Evolutionary conservation across 805 yeast species (phyloP).

Genomic region (Myxozyma monticola): DNA sequence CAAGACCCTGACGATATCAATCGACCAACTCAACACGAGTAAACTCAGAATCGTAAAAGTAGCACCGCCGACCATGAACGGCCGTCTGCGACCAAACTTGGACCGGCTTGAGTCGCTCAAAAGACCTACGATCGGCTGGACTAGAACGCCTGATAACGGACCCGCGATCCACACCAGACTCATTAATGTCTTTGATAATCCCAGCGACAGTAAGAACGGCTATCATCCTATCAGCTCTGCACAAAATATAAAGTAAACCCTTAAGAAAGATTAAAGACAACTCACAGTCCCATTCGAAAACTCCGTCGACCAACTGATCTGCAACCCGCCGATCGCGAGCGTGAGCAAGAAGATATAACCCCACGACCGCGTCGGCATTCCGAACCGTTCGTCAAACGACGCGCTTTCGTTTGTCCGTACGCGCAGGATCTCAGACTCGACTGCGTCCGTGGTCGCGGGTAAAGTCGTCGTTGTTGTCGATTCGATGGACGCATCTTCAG

Average conservation of each 20-base stretch:
- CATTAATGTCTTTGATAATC: slow-evolving; percentile 55
- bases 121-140: slow-evolving; percentile 64
- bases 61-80: slow-evolving; percentile 59
- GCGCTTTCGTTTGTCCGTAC: too few relatives aligned
- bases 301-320: slow-evolving; percentile 66
- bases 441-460: too few relatives aligned
- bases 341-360: slow-evolving; percentile 50
- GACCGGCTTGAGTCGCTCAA: slow-evolving; percentile 53
- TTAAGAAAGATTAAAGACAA: neutral
- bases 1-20: slow-evolving; percentile 43
- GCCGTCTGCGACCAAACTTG: slow-evolving; percentile 54
- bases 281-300: slow-evolving; percentile 55
- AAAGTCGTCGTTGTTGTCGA: too few relatives aligned
- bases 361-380: slow-evolving; percentile 42
- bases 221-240: neutral
- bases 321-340: slow-evolving; percentile 56
- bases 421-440: too few relatives aligned
- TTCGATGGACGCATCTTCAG: too few relatives aligned
- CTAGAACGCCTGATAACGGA: slow-evolving; percentile 61
- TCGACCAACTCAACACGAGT: slow-evolving; percentile 49
- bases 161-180: slow-evolving; percentile 69
- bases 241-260: too few relatives aligned
- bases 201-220: slow-evolving; percentile 61
- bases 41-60: slow-evolving; percentile 49
- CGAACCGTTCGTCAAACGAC: too few relatives aligned